These are phyloP conservation scores for Phalaenopsis equestris DNA, from an alignment of 106 monocot species.

Conservation along the genomic window DNA sequence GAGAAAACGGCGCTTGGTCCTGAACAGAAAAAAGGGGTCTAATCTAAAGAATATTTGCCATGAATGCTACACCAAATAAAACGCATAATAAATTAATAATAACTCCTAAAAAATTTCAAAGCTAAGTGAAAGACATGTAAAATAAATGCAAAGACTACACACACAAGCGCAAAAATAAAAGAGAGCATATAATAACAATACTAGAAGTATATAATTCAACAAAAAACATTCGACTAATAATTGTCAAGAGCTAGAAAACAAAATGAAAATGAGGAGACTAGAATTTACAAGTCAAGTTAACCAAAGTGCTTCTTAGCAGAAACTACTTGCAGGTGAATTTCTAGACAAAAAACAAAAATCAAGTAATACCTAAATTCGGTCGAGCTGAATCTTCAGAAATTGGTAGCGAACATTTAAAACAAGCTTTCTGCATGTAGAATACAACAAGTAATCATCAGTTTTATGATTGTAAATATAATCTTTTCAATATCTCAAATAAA, in stretches of 20 bases:
- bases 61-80: neutral
- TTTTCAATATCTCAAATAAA: slow-evolving; percentile 2
- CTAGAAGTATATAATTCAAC: neutral
- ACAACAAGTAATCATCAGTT: slow-evolving; percentile 5
- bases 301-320: neutral
- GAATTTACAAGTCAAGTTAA: neutral
- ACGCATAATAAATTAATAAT: neutral
- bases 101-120: neutral
- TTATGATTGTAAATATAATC: neutral
- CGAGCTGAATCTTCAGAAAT: slow-evolving; percentile 57
- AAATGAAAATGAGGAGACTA: neutral
- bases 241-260: neutral
- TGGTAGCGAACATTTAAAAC: slow-evolving; percentile 56
- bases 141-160: neutral
- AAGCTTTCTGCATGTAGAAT: slow-evolving; percentile 56
- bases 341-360: neutral
- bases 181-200: neutral
- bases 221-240: neutral
- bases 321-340: neutral
- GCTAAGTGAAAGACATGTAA: neutral
- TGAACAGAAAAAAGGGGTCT: neutral
- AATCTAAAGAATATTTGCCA: slow-evolving; percentile 3
- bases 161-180: neutral
- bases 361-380: slow-evolving; percentile 65
- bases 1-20: neutral